A percentile compares a stretch with the other conserved stretches of the same genome.
phyloP scores from a whole-genome alignment of 805 yeast species.

The Candida sanyiensis region DNA sequence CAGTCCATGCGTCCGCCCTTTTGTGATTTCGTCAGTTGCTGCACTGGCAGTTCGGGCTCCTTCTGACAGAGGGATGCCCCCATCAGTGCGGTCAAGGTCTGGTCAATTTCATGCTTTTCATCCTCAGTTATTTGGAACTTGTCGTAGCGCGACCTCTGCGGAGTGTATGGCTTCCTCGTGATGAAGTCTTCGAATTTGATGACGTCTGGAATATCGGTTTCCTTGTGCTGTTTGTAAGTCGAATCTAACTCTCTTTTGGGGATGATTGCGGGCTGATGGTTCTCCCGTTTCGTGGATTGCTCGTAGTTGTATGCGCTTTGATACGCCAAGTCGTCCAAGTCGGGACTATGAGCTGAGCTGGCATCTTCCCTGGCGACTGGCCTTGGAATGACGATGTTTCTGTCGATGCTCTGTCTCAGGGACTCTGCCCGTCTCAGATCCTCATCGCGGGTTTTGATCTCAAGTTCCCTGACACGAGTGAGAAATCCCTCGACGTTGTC shows the following conservation, averaged over 20 bases:
- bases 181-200: slow-evolving; percentile 24
- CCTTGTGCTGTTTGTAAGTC: slow-evolving; percentile 7
- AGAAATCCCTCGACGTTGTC: slow-evolving; percentile 10
- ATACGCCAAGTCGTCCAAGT: slow-evolving; percentile 42
- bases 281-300: slow-evolving; percentile 29
- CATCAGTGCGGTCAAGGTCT: slow-evolving; percentile 13
- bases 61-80: slow-evolving; percentile 6
- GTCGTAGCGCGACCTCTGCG: slow-evolving; percentile 12
- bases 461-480: slow-evolving; percentile 7
- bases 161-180: slow-evolving; percentile 3
- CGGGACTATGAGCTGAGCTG: neutral
- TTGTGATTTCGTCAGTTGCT: slow-evolving; percentile 7
- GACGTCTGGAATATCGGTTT: slow-evolving; percentile 18
- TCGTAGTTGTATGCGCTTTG: slow-evolving; percentile 57
- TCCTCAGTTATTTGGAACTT: slow-evolving; percentile 20
- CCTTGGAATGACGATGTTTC: slow-evolving; percentile 7
- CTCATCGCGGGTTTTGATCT: slow-evolving; percentile 8
- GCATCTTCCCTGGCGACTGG: slow-evolving; percentile 8
- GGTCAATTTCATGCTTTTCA: slow-evolving; percentile 17
- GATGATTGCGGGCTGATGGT: neutral
- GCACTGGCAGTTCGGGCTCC: neutral
- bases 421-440: slow-evolving; percentile 11
- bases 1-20: slow-evolving; percentile 14
- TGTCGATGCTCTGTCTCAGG: slow-evolving; percentile 1
- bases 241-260: neutral